phyloP scores from a whole-genome alignment of 129 eudicot species.

The Mikania micrantha region DNA sequence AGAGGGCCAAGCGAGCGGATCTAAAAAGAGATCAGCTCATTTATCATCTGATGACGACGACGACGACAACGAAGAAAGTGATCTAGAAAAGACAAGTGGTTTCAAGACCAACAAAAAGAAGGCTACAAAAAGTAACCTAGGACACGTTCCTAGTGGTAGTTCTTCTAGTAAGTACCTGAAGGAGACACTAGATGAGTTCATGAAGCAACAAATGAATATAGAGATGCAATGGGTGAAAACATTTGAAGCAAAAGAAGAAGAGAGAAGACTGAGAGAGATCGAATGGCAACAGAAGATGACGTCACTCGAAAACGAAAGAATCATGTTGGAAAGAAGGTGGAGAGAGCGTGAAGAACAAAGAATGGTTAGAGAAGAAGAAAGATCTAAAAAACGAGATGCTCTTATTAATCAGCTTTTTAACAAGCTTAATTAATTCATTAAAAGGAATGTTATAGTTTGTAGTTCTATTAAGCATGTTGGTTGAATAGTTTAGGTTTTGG shows the following conservation, averaged over 20 bases:
- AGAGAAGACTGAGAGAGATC: slow-evolving; percentile 58
- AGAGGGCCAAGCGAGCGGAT: slow-evolving; percentile 35
- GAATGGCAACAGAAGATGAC: slow-evolving; percentile 80
- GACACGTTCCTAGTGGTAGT: slow-evolving; percentile 7
- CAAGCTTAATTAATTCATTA: slow-evolving; percentile 62
- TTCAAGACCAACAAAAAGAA: slow-evolving; percentile 37
- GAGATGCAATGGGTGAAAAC: slow-evolving; percentile 63
- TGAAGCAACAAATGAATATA: slow-evolving; percentile 67
- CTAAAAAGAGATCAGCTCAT: slow-evolving; percentile 38
- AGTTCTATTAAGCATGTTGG: neutral
- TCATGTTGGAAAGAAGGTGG: slow-evolving; percentile 64
- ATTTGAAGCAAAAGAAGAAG: slow-evolving; percentile 71
- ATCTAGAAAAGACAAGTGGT: slow-evolving; percentile 17
- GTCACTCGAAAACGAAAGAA: slow-evolving; percentile 61
- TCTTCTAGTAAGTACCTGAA: slow-evolving; percentile 12
- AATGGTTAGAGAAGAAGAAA: slow-evolving; percentile 59
- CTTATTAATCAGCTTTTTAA: slow-evolving; percentile 49
- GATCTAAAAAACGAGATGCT: slow-evolving; percentile 72
- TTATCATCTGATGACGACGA: slow-evolving; percentile 74
- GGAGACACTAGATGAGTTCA: slow-evolving; percentile 64
- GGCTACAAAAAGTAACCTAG: slow-evolving; percentile 3
- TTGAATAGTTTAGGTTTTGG: neutral
- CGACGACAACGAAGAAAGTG: slow-evolving; percentile 31
- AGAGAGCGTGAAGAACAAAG: slow-evolving; percentile 74
- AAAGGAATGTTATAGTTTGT: slow-evolving; percentile 25